phyloP scores from a whole-genome alignment of 108 stramenopile genomes.

The Nannochloropsis salina region DNA sequence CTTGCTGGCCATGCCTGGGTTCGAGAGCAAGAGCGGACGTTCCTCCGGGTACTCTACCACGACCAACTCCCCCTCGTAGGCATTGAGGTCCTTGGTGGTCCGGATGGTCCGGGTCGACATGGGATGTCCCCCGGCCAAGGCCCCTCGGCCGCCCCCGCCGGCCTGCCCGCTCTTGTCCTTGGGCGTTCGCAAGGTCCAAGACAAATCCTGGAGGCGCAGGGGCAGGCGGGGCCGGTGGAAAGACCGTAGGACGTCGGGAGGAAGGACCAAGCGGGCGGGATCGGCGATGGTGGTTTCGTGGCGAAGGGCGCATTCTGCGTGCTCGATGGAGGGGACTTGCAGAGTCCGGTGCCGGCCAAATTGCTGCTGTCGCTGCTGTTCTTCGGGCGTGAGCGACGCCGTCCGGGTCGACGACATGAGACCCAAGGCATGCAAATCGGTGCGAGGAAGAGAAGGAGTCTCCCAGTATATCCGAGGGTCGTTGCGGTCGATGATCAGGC shows the following conservation, averaged over 20 bases:
- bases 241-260: neutral
- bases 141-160: neutral
- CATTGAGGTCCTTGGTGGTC: neutral
- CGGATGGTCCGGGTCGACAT: neutral
- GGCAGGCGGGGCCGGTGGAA: neutral
- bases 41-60: neutral
- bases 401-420: neutral
- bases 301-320: neutral
- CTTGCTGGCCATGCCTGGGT: conserved; percentile 10
- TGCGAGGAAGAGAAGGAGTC: conserved; percentile 2
- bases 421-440: neutral
- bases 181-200: neutral
- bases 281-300: neutral
- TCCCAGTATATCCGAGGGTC: neutral
- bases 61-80: neutral
- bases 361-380: neutral
- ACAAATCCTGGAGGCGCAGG: neutral
- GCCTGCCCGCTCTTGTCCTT: neutral
- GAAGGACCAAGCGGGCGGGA: neutral
- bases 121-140: neutral
- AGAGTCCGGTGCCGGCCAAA: neutral
- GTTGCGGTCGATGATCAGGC: neutral
- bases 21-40: neutral
- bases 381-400: neutral
- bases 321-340: neutral